Base-by-base conservation (phyloP, 164 flowering plant genomes). In the Amborella trichopoda region DNA sequence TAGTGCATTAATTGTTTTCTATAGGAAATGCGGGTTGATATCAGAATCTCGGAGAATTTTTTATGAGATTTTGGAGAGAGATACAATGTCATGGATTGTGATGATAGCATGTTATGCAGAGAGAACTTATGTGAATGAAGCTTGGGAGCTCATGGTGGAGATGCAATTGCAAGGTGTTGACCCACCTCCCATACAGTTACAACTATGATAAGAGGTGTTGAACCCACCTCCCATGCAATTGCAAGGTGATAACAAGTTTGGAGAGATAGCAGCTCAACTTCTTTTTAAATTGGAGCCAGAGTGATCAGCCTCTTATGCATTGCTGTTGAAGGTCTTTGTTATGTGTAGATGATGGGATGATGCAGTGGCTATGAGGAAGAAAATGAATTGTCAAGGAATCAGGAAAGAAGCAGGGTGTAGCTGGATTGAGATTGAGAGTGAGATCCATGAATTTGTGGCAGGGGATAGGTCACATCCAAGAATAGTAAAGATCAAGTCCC, bases 281-380 rank as follows among this genome's bases (percentile, higher is more conserved):
- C 80, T 91, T 32, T 83, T 84, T 52, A 85, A 84, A 42, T 56
- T 87, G 75, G 96, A 87, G 68, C 90, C 87, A 2, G 98, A 91
- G 46, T 75, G 76, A 59, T 78, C 66, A 27, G 83, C 72, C 39
- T 83, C 81, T 58, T 90, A 77, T 45, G 75, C 74, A 55, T 75
- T 83, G 43, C 56, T 90, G 49, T 74, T 78, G 63, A 76, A 58
- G 69, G 70, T 90, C 26, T 90, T 86, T 45, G 40, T 63, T 8
- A 59, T 60, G 26, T 69, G 62, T 5, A 78, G 83, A 19, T 78
- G 77, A 42, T 46, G 57, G 49, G 78, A 78, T 23, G 88, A 83
- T 30, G 77, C 51, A 34, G 77, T 74, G 53, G 68, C 65, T 40
- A 81, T 81, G 45, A 56, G 96, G 66, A 69, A 74, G 6, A 50